Percentiles rank a stretch among this genome's conserved stretches.
Evolutionary conservation across 345 rosid genomes (phyloP).

Genomic region (Euphorbia tirucalli): DNA sequence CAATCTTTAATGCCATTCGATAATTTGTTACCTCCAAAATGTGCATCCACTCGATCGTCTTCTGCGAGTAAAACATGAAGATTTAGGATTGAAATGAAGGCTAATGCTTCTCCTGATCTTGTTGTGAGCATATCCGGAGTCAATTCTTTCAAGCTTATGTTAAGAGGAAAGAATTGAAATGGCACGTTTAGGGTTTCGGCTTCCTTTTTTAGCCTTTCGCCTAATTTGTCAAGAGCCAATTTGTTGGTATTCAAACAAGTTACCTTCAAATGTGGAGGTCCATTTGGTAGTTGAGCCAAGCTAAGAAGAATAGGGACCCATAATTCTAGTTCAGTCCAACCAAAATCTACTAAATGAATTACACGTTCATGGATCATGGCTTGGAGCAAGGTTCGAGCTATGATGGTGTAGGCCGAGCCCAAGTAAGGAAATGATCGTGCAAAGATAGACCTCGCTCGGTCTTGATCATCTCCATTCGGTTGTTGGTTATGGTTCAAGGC

Average conservation of each 20-base stretch:
- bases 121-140: conserved; percentile 32
- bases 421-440: conserved; percentile 34
- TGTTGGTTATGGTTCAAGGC: conserved; percentile 30
- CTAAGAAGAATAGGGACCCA: conserved; percentile 41
- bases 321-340: conserved; percentile 36
- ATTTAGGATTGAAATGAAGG: conserved; percentile 41
- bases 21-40: conserved; percentile 30
- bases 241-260: conserved; percentile 29
- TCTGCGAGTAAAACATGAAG: conserved; percentile 45
- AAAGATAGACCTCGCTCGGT: conserved; percentile 20
- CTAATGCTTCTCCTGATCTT: conserved; percentile 43
- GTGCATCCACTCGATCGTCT: conserved; percentile 48
- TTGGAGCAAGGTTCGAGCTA: conserved; percentile 24
- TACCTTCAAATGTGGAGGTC: conserved; percentile 40
- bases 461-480: conserved; percentile 2
- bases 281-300: conserved; percentile 23
- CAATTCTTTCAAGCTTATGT: conserved; percentile 30
- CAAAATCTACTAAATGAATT: conserved; percentile 49
- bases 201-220: conserved; percentile 40
- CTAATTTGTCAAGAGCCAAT: conserved; percentile 32
- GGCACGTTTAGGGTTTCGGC: conserved; percentile 36
- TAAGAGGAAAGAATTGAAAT: conserved; percentile 46
- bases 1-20: conserved; percentile 28
- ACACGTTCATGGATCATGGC: conserved; percentile 27
- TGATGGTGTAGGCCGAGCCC: conserved; percentile 27